Evolutionary conservation across 805 yeast genomes (phyloP), one percentile per base, ranked within the genome.

Genomic region (Monosporozyma yasuniensis): DNA sequence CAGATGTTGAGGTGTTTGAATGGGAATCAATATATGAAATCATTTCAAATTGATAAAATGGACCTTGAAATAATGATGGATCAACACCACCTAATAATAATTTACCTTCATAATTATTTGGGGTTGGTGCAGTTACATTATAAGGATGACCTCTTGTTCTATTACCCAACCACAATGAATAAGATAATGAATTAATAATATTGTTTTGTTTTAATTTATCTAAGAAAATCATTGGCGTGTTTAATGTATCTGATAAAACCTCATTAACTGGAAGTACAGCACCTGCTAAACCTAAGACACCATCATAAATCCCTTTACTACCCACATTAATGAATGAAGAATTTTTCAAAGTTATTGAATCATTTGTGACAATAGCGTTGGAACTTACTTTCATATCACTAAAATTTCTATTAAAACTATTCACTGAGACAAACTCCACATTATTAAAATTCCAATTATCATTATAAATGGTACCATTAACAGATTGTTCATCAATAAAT

Each of bases 61-160:
- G 69, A 1, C 81, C 85, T 6, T 56, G 55, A 52, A 62, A 76
- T 44, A 72, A 69, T 27, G 67, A 62, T 9, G 71, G 66, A 57
- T 81, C 79, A 3, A 84, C 77, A 3, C 78, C 80, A 10, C 93
- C 90, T 1, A 83, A 68, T 7, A 81, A 60, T 11, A 84, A 50
- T 42, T 59, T 60, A 9, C 76, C 73, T 25, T 25, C 59, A 32
- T 47, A 18, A 10, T 4, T 23, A 34, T 12, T 16, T 2, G 23
- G 48, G n/a, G 6, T 10, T 22, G 14, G 32, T 10, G 16, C 32
- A 23, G 25, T 39, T 43, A 32, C 11, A 7, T 55, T 46, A 2
- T 53, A 39, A 7, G 50, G 59, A 47, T 63, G 60, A 3, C 56
- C 58, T 9, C 10, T 4, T 2, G 45, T 23, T 18, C 44, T 16